Evolutionary conservation across 2,329 filamentous ascomycete genomes (phyloP).

Genomic region (Scopulariopsis brevicaulis): DNA sequence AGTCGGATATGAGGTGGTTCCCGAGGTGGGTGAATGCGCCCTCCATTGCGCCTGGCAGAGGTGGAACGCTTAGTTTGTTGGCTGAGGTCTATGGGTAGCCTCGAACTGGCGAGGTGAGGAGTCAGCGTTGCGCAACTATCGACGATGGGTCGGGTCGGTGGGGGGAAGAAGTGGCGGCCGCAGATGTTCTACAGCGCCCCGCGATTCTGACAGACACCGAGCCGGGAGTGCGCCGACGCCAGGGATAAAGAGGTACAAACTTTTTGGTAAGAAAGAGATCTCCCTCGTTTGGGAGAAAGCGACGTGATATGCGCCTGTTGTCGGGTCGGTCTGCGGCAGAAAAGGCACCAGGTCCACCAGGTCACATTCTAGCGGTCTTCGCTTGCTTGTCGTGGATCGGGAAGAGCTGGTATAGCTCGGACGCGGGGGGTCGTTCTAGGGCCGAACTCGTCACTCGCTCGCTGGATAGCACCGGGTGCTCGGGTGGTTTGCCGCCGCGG

Average conservation of each 20-base stretch:
- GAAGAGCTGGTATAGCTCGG: not conserved
- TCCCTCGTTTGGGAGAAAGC: not conserved
- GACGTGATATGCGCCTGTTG: slow-evolving; percentile 1
- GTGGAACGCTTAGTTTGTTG: not conserved
- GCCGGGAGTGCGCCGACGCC: not conserved
- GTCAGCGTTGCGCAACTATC: not conserved
- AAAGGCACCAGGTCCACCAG: slow-evolving; percentile 4
- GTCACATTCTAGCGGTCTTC: slow-evolving; percentile 8
- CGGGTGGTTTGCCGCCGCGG: not conserved
- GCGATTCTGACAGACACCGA: not conserved
- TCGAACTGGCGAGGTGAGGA: not conserved
- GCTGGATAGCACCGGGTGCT: not conserved
- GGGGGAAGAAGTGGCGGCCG: not conserved
- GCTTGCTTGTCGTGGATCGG: not conserved
- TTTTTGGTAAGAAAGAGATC: not conserved
- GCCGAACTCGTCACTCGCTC: not conserved
- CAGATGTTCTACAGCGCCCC: not conserved
- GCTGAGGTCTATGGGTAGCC: not conserved
- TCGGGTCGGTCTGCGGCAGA: not conserved
- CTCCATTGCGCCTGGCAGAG: slow-evolving; percentile 50
- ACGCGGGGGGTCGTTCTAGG: not conserved
- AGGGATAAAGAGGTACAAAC: not conserved
- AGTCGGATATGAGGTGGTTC: slow-evolving; percentile 78
- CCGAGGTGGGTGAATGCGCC: slow-evolving; percentile 80
- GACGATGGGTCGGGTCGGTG: not conserved